Base-by-base conservation (phyloP, 2,329 filamentous ascomycete genomes). In the Hymenoscyphus infarciens region DNA sequence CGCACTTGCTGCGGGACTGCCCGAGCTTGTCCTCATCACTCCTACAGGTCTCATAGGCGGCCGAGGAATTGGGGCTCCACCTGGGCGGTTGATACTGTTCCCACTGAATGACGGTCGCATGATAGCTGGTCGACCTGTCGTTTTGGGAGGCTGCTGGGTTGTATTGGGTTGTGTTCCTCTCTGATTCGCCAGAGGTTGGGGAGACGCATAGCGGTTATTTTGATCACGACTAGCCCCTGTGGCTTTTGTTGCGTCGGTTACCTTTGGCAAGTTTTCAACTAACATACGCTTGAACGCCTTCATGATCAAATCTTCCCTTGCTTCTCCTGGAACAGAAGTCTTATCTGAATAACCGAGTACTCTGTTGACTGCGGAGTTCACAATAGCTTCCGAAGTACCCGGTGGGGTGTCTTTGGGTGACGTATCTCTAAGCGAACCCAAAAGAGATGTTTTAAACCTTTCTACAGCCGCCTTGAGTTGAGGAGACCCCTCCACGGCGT, bases 341-440 rank as follows among this genome's bases (percentile, higher is more conserved):
- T 71, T 56, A 22, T 64, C 63, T 15, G 68, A 63, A 6, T 63
- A 53, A 16, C 71, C 70, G 39, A 74, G 66, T 27, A 73, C 72
- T 31, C 70, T 67, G 45, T 73, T 70, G 25, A 72, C 66, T 5
- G 73, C 72, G 5, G 69, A 71, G 39, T 71, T 67, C n/a, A 75
- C 63, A 42, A 74, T 65, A 16, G 64, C 67, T 56, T 72, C 71
- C 5, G 68, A 67, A 60, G 72, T 67, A 19, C 61, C 39, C 22
- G 62, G 38, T 33, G 65, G 68, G 6, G 53, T 66, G 58, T 33
- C 19, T 35, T 56, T 56, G 4, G 45, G 45, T 5, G 45, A 52
- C 45, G 45, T 52, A 52, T 52, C 45, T 22, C 45, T 52, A 52
- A 61, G 52, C 25, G 59, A 61, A 19, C 35, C 19, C 11, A 60